Evolutionary conservation across 2,329 filamentous ascomycete species (phyloP).

Genomic region (Aspergillus ruber): DNA sequence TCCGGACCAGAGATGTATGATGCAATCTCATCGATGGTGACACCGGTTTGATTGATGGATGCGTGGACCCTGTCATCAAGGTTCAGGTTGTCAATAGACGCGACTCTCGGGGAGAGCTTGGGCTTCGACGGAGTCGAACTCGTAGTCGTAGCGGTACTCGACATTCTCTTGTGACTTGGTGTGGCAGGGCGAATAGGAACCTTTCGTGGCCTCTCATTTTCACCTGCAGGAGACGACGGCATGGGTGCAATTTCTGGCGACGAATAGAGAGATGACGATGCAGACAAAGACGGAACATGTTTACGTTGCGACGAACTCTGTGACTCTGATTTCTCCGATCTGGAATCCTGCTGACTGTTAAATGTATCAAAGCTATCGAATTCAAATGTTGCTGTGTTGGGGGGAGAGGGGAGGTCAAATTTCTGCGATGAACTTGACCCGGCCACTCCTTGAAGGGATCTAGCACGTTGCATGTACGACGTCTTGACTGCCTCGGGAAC

Average conservation of each 20-base stretch:
- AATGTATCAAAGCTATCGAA: slow-evolving; percentile 44
- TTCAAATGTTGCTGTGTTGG: slow-evolving; percentile 46
- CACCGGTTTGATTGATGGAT: slow-evolving; percentile 69
- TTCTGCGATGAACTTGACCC: slow-evolving; percentile 30
- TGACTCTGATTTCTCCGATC: slow-evolving; percentile 21
- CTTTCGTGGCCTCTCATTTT: slow-evolving; percentile 20
- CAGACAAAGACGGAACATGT: slow-evolving; percentile 29
- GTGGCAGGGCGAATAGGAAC: slow-evolving; percentile 24
- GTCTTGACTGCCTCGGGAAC: slow-evolving; percentile 27
- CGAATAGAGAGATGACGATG: slow-evolving; percentile 46
- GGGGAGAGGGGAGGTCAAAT: slow-evolving; percentile 50
- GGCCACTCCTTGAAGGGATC: slow-evolving; percentile 41
- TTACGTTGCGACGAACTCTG: slow-evolving; percentile 36
- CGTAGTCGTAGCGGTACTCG: slow-evolving; percentile 12
- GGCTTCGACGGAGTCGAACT: slow-evolving; percentile 24
- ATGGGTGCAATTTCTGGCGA: slow-evolving; percentile 49
- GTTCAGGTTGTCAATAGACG: slow-evolving; percentile 44
- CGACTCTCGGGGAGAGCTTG: slow-evolving; percentile 36
- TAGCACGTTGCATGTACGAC: slow-evolving; percentile 40
- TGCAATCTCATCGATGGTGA: slow-evolving; percentile 77
- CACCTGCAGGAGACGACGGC: slow-evolving; percentile 19
- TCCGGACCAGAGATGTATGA: slow-evolving; percentile 68
- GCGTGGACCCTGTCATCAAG: slow-evolving; percentile 53
- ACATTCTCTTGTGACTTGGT: slow-evolving; percentile 16
- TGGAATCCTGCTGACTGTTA: slow-evolving; percentile 46